Evolutionary conservation across 495 filamentous ascomycete species (phyloP).

Genomic region (Bombardia bombarda): DNA sequence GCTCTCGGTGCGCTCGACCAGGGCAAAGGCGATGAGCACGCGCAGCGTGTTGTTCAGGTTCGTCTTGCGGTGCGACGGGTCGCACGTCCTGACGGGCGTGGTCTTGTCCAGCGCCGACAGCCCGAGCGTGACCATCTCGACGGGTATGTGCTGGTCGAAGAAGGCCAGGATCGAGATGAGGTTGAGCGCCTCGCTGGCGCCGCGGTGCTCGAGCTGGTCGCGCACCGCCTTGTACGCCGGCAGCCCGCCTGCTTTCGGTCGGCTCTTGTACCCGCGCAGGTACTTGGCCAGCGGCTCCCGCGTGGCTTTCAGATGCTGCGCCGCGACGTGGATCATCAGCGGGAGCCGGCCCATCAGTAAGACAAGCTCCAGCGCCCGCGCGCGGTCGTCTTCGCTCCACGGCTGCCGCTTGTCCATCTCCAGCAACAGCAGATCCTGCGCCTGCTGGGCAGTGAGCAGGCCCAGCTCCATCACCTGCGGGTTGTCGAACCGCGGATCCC

Average conservation of each 20-base stretch:
- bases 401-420: conserved; percentile 51
- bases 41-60: conserved; percentile 58
- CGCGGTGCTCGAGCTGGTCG: conserved; percentile 56
- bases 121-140: conserved; percentile 64
- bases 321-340: conserved; percentile 71
- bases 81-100: conserved; percentile 50
- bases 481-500: conserved; percentile 63
- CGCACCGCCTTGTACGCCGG: conserved; percentile 61
- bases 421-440: conserved; percentile 37
- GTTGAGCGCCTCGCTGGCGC: conserved; percentile 56
- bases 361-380: conserved; percentile 58
- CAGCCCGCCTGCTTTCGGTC: conserved; percentile 58
- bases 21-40: conserved; percentile 59
- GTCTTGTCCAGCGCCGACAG: conserved; percentile 45
- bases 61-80: conserved; percentile 34
- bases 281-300: conserved; percentile 64
- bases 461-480: conserved; percentile 62
- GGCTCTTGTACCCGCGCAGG: conserved; percentile 57
- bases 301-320: conserved; percentile 64
- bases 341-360: conserved; percentile 64
- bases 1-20: conserved; percentile 58
- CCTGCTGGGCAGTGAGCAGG: conserved; percentile 43
- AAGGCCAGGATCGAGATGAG: conserved; percentile 69
- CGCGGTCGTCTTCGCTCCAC: conserved; percentile 49
- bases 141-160: conserved; percentile 65